phyloP scores from a whole-genome alignment of 495 filamentous ascomycete species.

The Penicillium simplicissimum region DNA sequence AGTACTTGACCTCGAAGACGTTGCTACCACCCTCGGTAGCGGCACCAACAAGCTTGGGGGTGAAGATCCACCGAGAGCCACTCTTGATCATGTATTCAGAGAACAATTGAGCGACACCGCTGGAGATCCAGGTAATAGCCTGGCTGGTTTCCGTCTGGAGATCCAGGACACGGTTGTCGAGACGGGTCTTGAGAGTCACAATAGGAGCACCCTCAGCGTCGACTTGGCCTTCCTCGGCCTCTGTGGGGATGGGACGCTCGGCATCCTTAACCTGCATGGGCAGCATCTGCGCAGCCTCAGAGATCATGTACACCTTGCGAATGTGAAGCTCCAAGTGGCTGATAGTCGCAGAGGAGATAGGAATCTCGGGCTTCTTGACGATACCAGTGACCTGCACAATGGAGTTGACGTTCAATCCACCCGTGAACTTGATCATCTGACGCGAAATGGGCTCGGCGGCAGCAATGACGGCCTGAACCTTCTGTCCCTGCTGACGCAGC shows the following conservation, averaged over 20 bases:
- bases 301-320: slow-evolving; percentile 73
- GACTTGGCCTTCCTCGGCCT: slow-evolving; percentile 48
- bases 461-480: slow-evolving; percentile 76
- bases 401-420: slow-evolving; percentile 74
- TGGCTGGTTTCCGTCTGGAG: slow-evolving; percentile 85
- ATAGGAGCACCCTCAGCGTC: slow-evolving; percentile 57
- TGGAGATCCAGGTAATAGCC: slow-evolving; percentile 80
- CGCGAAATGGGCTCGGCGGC: slow-evolving; percentile 54
- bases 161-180: slow-evolving; percentile 89
- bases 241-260: slow-evolving; percentile 51
- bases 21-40: slow-evolving; percentile 93
- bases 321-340: slow-evolving; percentile 78
- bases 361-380: slow-evolving; percentile 71
- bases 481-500: slow-evolving; percentile 76
- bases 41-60: slow-evolving; percentile 84
- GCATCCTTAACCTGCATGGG: slow-evolving; percentile 71
- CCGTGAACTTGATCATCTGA: slow-evolving; percentile 90
- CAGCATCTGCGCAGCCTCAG: slow-evolving; percentile 63
- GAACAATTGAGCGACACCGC: slow-evolving; percentile 79
- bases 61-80: slow-evolving; percentile 84
- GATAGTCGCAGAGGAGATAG: slow-evolving; percentile 76
- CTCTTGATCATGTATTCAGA: slow-evolving; percentile 71
- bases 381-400: slow-evolving; percentile 77
- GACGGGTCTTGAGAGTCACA: slow-evolving; percentile 72
- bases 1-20: slow-evolving; percentile 92